phyloP scores from a whole-genome alignment of 1,284 basidiomycete species.

The Anthracocystis setariae region DNA sequence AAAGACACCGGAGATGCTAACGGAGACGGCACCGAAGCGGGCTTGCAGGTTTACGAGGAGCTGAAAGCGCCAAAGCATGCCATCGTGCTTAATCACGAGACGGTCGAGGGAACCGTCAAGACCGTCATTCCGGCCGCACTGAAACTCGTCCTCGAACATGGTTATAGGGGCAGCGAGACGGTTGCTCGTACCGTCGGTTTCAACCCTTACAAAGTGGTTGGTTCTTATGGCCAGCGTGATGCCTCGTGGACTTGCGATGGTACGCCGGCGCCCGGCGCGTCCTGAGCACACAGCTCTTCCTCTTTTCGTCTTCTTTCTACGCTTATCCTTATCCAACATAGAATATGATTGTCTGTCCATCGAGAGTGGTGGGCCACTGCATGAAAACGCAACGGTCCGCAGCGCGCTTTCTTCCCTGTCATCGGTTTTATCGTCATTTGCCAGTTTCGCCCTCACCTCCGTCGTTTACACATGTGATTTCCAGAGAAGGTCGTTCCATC shows the following conservation, averaged over 20 bases:
- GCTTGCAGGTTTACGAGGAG: slow-evolving; percentile 39
- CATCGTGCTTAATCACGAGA: slow-evolving; percentile 62
- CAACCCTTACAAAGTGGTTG: slow-evolving; percentile 57
- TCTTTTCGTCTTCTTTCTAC: slow-evolving; percentile 1
- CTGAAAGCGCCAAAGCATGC: slow-evolving; percentile 45
- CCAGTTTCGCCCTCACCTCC: too few species aligned
- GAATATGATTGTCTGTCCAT: neutral
- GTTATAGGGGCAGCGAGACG: slow-evolving; percentile 50
- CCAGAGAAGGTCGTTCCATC: too few species aligned
- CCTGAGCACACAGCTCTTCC: neutral
- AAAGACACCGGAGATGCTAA: slow-evolving; percentile 49
- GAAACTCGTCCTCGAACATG: slow-evolving; percentile 49
- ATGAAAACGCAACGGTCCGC: neutral
- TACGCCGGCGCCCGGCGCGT: slow-evolving; percentile 36
- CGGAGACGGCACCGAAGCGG: slow-evolving; percentile 27
- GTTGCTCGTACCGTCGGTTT: slow-evolving; percentile 38
- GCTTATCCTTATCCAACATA: slow-evolving; percentile 1
- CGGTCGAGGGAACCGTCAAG: slow-evolving; percentile 39
- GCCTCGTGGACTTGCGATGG: slow-evolving; percentile 52
- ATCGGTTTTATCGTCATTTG: neutral
- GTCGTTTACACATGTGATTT: too few species aligned
- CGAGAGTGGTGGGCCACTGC: neutral
- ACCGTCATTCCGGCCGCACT: slow-evolving; percentile 51
- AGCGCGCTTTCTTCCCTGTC: neutral
- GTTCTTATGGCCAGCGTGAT: slow-evolving; percentile 37